These are phyloP conservation scores for Anisodus tanguticus DNA, from an alignment of 257 asterid species.

Conservation along the genomic window DNA sequence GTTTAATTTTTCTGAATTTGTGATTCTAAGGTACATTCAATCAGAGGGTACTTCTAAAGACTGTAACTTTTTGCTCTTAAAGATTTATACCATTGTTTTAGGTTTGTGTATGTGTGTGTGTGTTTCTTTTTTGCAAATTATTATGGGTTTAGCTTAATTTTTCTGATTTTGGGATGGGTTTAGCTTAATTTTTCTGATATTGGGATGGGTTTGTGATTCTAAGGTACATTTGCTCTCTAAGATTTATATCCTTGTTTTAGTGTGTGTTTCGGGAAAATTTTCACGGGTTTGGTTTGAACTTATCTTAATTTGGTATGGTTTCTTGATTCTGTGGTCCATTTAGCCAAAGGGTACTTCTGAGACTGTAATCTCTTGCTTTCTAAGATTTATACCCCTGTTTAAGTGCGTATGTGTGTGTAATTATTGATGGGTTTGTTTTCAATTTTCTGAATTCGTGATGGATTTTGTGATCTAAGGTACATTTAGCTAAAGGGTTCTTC, in stretches of 20 bases:
- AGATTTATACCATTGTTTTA: too few species aligned
- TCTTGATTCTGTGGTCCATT: background rate
- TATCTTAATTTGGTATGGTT: background rate
- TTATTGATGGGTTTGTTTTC: background rate
- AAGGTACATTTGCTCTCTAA: background rate
- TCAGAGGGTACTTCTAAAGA: too few species aligned
- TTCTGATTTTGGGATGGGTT: background rate
- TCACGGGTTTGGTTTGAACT: background rate
- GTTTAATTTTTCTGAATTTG: background rate
- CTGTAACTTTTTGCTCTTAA: too few species aligned
- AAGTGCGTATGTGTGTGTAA: background rate
- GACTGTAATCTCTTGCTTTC: background rate
- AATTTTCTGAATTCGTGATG: background rate
- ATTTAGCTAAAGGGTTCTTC: constrained; percentile 45
- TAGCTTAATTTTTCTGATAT: too few species aligned
- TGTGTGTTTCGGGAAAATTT: background rate
- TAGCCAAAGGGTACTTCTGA: constrained; percentile 19
- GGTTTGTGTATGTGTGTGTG: too few species aligned
- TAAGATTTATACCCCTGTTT: background rate
- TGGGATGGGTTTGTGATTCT: too few species aligned
- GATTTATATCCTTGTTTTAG: background rate
- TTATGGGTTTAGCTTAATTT: background rate
- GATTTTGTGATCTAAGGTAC: constrained; percentile 51
- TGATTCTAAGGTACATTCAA: background rate
- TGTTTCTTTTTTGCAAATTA: background rate